phyloP scores from a whole-genome alignment of 495 filamentous ascomycete species.

The Emericellopsis terricola region DNA sequence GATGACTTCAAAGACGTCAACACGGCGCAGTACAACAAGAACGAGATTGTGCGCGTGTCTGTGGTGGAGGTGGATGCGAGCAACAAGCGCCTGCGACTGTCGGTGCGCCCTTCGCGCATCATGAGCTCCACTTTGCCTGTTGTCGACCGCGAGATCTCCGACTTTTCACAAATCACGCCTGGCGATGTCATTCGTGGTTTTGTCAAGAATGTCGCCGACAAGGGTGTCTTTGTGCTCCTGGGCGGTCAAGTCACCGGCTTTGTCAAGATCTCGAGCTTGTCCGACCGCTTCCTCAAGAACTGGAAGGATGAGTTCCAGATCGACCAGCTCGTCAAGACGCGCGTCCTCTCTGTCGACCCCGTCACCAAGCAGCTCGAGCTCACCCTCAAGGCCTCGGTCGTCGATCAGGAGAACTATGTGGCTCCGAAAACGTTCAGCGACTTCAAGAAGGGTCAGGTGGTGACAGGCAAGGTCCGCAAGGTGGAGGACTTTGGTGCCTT shows the following conservation, averaged over 20 bases:
- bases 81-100: conserved; percentile 70
- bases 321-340: conserved; percentile 78
- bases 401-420: conserved; percentile 67
- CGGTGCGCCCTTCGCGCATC: conserved; percentile 70
- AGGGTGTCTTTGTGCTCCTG: conserved; percentile 67
- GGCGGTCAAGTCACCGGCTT: conserved; percentile 66
- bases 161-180: conserved; percentile 46
- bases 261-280: conserved; percentile 70
- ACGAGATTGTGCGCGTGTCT: conserved; percentile 72
- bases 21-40: conserved; percentile 43
- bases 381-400: conserved; percentile 65
- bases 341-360: conserved; percentile 48
- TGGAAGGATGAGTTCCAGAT: conserved; percentile 82
- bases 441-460: conserved; percentile 54
- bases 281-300: conserved; percentile 80
- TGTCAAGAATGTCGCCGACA: conserved; percentile 69
- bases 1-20: conserved; percentile 72
- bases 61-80: conserved; percentile 60
- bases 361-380: conserved; percentile 57
- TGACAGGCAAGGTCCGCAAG: conserved; percentile 81
- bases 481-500: conserved; percentile 92
- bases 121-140: conserved; percentile 72
- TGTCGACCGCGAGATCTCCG: conserved; percentile 60
- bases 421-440: conserved; percentile 49
- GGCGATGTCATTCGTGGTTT: conserved; percentile 80